These are phyloP conservation scores for Oleoguttula mirabilis DNA, from an alignment of 495 filamentous ascomycete species.

Conservation along the genomic window DNA sequence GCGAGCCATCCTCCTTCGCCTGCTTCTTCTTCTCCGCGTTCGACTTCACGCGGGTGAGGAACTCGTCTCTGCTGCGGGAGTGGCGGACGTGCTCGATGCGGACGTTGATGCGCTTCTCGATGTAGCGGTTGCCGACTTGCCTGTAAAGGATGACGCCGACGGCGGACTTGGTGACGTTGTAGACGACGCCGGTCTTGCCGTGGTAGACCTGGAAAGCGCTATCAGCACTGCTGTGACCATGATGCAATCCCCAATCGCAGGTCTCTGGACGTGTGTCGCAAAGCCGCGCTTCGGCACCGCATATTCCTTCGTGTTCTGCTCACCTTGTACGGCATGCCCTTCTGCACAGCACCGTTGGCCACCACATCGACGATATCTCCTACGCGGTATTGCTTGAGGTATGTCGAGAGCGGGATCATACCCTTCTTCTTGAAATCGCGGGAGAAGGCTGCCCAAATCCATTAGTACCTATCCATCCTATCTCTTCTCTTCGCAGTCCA, in stretches of 20 bases:
- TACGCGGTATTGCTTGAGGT: slow-evolving; percentile 88
- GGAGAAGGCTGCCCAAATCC: slow-evolving; percentile 48
- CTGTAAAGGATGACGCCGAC: slow-evolving; percentile 98
- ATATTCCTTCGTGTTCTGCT: too few relatives aligned
- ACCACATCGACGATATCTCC: slow-evolving; percentile 96
- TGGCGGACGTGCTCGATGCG: slow-evolving; percentile 93
- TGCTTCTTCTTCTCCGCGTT: slow-evolving; percentile 84
- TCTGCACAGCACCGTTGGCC: slow-evolving; percentile 94
- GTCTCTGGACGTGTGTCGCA: not conserved
- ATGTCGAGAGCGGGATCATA: slow-evolving; percentile 77
- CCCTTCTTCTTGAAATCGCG: slow-evolving; percentile 89
- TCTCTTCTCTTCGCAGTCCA: not conserved
- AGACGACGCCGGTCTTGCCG: slow-evolving; percentile 28
- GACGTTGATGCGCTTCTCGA: slow-evolving; percentile 99
- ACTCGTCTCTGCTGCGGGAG: slow-evolving; percentile 88
- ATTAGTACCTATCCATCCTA: slow-evolving; percentile 3
- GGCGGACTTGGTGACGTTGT: slow-evolving; percentile 62
- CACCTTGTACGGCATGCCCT: slow-evolving; percentile 93
- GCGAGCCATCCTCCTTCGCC: slow-evolving; percentile 78
- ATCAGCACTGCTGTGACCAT: too few relatives aligned
- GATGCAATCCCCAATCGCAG: too few relatives aligned
- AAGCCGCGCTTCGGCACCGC: too few relatives aligned
- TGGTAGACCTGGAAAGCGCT: slow-evolving; percentile 63
- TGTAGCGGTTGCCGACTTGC: slow-evolving; percentile 92
- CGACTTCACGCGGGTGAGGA: slow-evolving; percentile 89